phyloP scores from a whole-genome alignment of 2,329 filamentous ascomycete genomes.

The Helicocarpus griseus region DNA sequence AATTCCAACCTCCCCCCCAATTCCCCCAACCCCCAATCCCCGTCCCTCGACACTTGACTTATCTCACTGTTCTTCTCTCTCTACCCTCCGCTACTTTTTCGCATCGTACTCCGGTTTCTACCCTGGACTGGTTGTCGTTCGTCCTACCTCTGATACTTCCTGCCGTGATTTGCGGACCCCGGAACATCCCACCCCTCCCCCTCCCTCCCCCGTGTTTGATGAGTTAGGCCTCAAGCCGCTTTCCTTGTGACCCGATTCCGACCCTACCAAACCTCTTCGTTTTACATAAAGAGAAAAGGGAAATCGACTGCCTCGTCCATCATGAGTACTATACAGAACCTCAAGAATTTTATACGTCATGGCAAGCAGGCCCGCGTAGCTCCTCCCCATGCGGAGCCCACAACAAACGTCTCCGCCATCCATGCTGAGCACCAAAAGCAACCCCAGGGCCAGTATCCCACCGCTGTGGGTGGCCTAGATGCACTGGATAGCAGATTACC shows the following conservation, averaged over 20 bases:
- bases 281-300: not conserved
- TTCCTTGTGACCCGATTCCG: not conserved
- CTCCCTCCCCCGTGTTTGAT: not conserved
- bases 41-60: not conserved
- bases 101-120: not conserved
- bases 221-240: not conserved
- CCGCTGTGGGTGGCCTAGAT: slow-evolving; percentile 51
- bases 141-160: not conserved
- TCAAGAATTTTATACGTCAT: slow-evolving; percentile 97
- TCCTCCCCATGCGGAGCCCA: slow-evolving; percentile 52
- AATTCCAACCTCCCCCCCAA: no score
- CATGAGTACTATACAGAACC: slow-evolving; percentile 76
- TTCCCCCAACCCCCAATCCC: not conserved
- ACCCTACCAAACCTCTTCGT: not conserved
- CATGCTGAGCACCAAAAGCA: slow-evolving; percentile 54
- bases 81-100: not conserved
- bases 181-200: no score
- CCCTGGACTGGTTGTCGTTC: not conserved
- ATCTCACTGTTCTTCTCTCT: not conserved
- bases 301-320: slow-evolving; percentile 3
- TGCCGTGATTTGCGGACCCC: not conserved
- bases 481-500: slow-evolving; percentile 49
- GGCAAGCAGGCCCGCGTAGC: slow-evolving; percentile 82
- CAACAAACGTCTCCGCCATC: slow-evolving; percentile 53
- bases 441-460: slow-evolving; percentile 35